A percentile compares a stretch with the other conserved stretches of the same genome.
Evolutionary conservation across 345 rosid species (phyloP).

Genomic region (Linum usitatissimum): DNA sequence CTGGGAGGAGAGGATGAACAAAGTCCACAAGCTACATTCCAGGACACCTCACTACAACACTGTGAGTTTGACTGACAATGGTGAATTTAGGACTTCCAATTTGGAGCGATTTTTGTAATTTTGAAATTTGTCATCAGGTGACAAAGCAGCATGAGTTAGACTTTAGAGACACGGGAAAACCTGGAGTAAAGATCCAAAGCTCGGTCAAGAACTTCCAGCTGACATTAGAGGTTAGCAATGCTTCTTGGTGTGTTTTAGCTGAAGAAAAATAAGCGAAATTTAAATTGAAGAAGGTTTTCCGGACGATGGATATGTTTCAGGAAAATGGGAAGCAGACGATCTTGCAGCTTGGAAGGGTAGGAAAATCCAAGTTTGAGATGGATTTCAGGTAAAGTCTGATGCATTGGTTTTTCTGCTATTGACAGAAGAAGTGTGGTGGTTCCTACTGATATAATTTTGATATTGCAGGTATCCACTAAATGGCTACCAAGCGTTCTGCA

Average conservation of each 20-base stretch:
- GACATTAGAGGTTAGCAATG: slow-evolving; percentile 41
- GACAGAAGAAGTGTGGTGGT: background rate
- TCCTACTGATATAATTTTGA: background rate
- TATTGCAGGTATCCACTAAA: slow-evolving; percentile 67
- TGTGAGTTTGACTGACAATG: slow-evolving; percentile 22
- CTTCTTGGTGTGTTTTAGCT: too few species aligned
- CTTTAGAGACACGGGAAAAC: slow-evolving; percentile 72
- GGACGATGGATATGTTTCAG: slow-evolving; percentile 12
- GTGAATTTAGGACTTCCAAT: background rate
- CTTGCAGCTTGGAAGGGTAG: slow-evolving; percentile 85
- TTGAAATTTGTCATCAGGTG: slow-evolving; percentile 24
- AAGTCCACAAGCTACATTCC: slow-evolving; percentile 49
- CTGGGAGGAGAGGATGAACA: slow-evolving; percentile 53
- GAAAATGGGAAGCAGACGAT: slow-evolving; percentile 62
- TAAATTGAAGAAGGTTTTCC: background rate
- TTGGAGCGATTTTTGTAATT: background rate
- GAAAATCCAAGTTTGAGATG: slow-evolving; percentile 51
- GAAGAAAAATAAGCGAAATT: too few species aligned
- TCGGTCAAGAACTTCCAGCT: slow-evolving; percentile 93
- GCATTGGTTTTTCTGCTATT: background rate
- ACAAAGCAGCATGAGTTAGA: slow-evolving; percentile 63
- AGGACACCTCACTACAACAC: slow-evolving; percentile 63
- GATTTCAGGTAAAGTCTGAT: slow-evolving; percentile 51
- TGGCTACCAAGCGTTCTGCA: slow-evolving; percentile 78
- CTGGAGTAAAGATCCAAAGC: slow-evolving; percentile 58